Evolutionary conservation across 257 asterid genomes (phyloP).

Genomic region (Solanum phureja): DNA sequence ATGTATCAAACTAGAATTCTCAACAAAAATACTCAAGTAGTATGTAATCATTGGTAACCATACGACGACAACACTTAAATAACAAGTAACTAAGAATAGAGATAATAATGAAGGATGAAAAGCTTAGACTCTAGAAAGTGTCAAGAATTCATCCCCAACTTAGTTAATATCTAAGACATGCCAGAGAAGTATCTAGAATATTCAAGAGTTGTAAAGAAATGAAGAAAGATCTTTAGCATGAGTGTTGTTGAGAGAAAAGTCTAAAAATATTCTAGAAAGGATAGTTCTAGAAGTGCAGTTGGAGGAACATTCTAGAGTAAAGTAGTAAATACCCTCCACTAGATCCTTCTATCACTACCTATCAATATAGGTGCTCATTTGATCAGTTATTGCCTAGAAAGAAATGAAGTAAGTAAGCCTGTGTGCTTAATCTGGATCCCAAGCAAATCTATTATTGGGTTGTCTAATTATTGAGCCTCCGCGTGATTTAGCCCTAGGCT

Average conservation of each 20-base stretch:
- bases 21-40: neutral
- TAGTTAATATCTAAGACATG: neutral
- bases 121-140: neutral
- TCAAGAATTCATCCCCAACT: neutral
- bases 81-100: neutral
- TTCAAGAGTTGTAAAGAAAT: neutral
- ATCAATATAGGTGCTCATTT: neutral
- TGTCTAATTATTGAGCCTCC: neutral
- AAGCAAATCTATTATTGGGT: neutral
- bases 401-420: neutral
- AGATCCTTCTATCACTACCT: neutral
- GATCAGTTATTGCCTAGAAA: neutral
- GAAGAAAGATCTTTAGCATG: neutral
- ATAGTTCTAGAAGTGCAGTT: no score
- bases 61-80: neutral
- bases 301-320: neutral
- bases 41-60: neutral
- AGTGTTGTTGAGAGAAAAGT: neutral
- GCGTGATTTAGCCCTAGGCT: neutral
- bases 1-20: neutral
- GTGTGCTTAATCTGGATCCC: neutral
- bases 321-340: neutral
- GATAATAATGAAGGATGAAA: neutral
- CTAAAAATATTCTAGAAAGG: neutral
- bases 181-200: neutral